Base-by-base conservation (phyloP, 2,329 filamentous ascomycete genomes). In the Alternaria gansuensis region DNA sequence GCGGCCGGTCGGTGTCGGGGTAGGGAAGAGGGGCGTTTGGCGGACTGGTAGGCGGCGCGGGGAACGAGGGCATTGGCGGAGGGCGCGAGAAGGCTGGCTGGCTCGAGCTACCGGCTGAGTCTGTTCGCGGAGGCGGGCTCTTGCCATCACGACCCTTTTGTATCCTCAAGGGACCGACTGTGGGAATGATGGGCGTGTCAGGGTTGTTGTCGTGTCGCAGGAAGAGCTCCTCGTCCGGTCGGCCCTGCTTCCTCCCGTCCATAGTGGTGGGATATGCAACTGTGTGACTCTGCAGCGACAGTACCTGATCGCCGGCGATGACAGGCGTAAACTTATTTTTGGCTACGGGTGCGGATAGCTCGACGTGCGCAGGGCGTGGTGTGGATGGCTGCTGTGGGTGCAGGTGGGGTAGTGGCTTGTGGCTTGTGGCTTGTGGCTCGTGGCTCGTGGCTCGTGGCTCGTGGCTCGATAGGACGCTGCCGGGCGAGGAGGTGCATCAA, bases 161-260 rank as follows among this genome's bases (percentile, higher is more conserved):
- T 76, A 96, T 96, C 72, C 92, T 87, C 78, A 97, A 79, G 60
- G 93, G 93, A 71, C 91, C 91, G 68, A 96, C 86, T 17, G 90
- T 91, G 57, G 92, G 91, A 68, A 96, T 86, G n/a, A 90, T 92
- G 58, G 92, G 91, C 70, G 91, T 92, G 70, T 92, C 88, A 44
- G 79, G 77, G 54, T 78, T 80, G 54, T 77, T 79, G 33, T 65
- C 51, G 74, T 79, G 55, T 41, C 83, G 78, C 65, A 96, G 85
- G 81, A 96, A 94, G 82, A 96, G 89, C 83, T 94, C 92, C 78
- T 93, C 89, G 29, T 92, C 90, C 26, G 89, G 86, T 67, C 89
- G 82, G 70, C 89, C 89, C 73, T 89, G 87, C 69, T 79, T 82
- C 72, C 79, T 72, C 75, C 75, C 77, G 75, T 84, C 83, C 77